Evolutionary conservation across 140 eudicot genomes (phyloP).

Genomic region (Ambrosia hybrid): DNA sequence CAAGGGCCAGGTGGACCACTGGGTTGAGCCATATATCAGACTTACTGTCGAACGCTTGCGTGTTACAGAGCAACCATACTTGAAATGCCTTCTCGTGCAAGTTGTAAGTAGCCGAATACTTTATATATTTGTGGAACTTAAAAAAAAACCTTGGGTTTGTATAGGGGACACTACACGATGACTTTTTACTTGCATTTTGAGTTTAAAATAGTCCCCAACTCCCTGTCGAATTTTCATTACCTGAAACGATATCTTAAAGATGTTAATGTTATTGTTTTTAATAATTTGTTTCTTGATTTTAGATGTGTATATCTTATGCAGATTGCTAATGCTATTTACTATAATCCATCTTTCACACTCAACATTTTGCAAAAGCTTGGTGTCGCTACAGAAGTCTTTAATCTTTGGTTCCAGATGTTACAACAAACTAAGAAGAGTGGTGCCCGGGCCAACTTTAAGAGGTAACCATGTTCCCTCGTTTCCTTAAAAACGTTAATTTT

Average conservation of each 20-base stretch:
- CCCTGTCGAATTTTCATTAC: background rate
- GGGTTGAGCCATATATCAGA: slow-evolving; percentile 91
- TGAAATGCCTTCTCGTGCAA: slow-evolving; percentile 81
- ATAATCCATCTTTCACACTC: slow-evolving; percentile 67
- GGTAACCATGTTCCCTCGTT: slow-evolving; percentile 37
- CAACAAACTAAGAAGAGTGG: slow-evolving; percentile 83
- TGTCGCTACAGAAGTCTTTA: slow-evolving; percentile 77
- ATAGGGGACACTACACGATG: background rate
- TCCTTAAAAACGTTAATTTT: background rate
- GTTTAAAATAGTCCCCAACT: background rate
- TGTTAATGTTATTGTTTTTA: slow-evolving; percentile 2
- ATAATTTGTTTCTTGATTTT: slow-evolving; percentile 7
- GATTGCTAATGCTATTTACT: slow-evolving; percentile 87
- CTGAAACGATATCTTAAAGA: background rate
- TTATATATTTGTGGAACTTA: background rate
- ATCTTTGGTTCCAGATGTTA: slow-evolving; percentile 94
- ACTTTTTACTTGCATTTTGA: background rate
- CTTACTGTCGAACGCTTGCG: slow-evolving; percentile 76
- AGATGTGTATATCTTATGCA: slow-evolving; percentile 35
- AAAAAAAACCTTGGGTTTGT: background rate
- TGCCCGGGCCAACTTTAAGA: slow-evolving; percentile 64
- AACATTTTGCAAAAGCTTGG: slow-evolving; percentile 81
- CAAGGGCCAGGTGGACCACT: slow-evolving; percentile 90
- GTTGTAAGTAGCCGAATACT: slow-evolving; percentile 55
- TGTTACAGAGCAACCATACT: slow-evolving; percentile 59